Conservation (phyloP, 2,329 filamentous ascomycete genomes). For the Aureobasidium subglaciale region DNA sequence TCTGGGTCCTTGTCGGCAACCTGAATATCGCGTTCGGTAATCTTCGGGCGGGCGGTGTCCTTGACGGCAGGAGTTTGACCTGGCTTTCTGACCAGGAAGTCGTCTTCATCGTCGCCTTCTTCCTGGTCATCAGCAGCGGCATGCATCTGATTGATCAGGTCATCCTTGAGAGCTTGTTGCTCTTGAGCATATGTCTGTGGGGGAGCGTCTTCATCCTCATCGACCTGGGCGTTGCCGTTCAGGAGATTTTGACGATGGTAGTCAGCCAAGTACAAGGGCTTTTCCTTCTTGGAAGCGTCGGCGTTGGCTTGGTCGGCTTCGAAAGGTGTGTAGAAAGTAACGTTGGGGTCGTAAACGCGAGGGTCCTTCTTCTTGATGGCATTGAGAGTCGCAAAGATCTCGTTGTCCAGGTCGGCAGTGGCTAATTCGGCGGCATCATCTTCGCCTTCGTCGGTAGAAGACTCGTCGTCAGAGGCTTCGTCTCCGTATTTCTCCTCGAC, state of each 20-base stretch:
- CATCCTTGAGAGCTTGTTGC: constrained; percentile 73
- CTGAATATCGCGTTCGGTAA: constrained; percentile 58
- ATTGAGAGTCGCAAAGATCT: constrained; percentile 79
- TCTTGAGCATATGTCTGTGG: constrained; percentile 77
- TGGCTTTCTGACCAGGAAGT: constrained; percentile 68
- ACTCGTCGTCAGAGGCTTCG: constrained; percentile 50
- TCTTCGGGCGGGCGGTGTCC: constrained; percentile 18
- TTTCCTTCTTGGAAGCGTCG: constrained; percentile 45
- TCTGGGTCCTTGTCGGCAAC: constrained; percentile 85
- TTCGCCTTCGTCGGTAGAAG: constrained; percentile 68
- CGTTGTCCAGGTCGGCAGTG: constrained; percentile 74
- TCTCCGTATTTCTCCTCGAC: constrained; percentile 80
- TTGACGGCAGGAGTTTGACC: constrained; percentile 29
- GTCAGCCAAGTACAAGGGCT: constrained; percentile 77
- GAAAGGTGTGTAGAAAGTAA: constrained; percentile 67
- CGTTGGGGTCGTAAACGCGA: constrained; percentile 73
- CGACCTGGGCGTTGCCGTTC: constrained; percentile 56
- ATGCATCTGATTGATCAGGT: constrained; percentile 75
- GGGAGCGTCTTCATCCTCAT: constrained; percentile 44
- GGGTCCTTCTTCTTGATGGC: constrained; percentile 90
- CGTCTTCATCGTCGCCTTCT: constrained; percentile 48
- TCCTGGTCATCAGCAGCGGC: constrained; percentile 44
- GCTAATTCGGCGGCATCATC: constrained; percentile 85
- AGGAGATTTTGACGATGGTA: constrained; percentile 91
- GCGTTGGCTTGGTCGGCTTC: constrained; percentile 43